Conservation (phyloP, 1,284 basidiomycete genomes). For the Farysia itapuensis region DNA sequence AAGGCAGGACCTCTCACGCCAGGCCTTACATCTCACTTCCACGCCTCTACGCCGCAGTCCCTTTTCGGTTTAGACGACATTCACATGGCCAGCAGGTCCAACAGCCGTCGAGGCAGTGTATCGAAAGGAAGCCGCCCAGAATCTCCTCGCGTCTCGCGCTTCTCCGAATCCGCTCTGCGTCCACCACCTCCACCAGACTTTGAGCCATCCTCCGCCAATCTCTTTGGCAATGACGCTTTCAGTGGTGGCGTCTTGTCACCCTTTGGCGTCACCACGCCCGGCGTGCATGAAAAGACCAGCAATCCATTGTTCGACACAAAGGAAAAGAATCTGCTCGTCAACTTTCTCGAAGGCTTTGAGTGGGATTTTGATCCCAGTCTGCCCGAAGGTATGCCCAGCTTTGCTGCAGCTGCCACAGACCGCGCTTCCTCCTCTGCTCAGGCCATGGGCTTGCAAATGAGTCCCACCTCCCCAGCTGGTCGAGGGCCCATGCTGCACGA, state of each 20-base stretch:
- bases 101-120: conserved; percentile 31
- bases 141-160: conserved; percentile 22
- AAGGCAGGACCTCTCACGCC: conserved; percentile 39
- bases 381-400: conserved; percentile 50
- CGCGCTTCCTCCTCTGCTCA: conserved; percentile 25
- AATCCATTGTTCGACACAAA: conserved; percentile 42
- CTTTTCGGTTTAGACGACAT: conserved; percentile 27
- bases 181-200: conserved; percentile 42
- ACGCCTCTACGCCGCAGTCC: conserved; percentile 26
- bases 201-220: conserved; percentile 26
- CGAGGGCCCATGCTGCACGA: conserved; percentile 24
- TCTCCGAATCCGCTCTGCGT: conserved; percentile 26
- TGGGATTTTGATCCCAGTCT: conserved; percentile 53
- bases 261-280: conserved; percentile 26
- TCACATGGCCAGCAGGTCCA: conserved; percentile 33
- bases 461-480: conserved; percentile 10
- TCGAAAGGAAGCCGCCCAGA: conserved; percentile 38
- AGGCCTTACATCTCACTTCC: conserved; percentile 28
- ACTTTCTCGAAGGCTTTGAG: conserved; percentile 51
- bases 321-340: conserved; percentile 42
- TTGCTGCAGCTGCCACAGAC: conserved; percentile 44
- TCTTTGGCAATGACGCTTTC: conserved; percentile 31
- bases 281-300: conserved; percentile 1
- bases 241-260: conserved; percentile 16
- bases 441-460: conserved; percentile 20